Percentiles rank a stretch among this genome's conserved stretches.
Conservation (phyloP, 352 stramenopile species). For the Pythium monospermum region DNA sequence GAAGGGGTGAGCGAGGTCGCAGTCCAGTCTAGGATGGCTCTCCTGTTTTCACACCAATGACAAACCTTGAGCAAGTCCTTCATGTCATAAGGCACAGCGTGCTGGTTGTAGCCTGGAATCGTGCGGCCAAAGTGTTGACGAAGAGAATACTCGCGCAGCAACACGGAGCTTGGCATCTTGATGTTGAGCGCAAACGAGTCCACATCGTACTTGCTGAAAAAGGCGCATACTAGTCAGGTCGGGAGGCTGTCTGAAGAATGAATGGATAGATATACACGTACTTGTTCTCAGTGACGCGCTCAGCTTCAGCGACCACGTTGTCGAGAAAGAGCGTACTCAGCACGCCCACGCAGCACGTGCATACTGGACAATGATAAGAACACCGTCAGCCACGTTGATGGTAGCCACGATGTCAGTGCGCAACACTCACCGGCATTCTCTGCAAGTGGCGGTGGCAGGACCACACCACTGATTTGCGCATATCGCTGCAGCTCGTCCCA, state of each 20-base stretch:
- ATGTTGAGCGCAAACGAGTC: slow-evolving; percentile 73
- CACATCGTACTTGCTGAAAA: slow-evolving; percentile 49
- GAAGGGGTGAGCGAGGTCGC: too few relatives aligned
- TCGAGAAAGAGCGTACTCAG: slow-evolving; percentile 42
- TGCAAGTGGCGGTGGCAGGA: slow-evolving; percentile 3
- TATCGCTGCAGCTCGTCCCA: slow-evolving; percentile 10
- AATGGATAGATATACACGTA: slow-evolving; percentile 10
- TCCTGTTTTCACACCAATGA: neutral
- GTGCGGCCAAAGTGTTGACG: slow-evolving; percentile 44
- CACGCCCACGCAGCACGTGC: slow-evolving; percentile 66
- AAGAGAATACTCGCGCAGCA: slow-evolving; percentile 75
- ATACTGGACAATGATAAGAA: slow-evolving; percentile 26
- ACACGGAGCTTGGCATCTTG: slow-evolving; percentile 69
- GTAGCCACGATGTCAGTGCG: too few relatives aligned
- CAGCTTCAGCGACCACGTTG: slow-evolving; percentile 36
- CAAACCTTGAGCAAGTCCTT: slow-evolving; percentile 79
- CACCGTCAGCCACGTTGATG: too few relatives aligned
- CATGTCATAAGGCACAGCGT: slow-evolving; percentile 44
- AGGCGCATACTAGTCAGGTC: neutral
- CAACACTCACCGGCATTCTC: slow-evolving; percentile 8
- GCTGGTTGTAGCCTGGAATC: slow-evolving; percentile 29
- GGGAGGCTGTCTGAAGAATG: neutral
- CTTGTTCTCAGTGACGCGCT: slow-evolving; percentile 30
- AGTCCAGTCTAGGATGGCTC: neutral
- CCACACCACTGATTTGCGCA: slow-evolving; percentile 6